Evolutionary conservation across 352 stramenopile species (phyloP).

Genomic region (Globisporangium acanthophoron): DNA sequence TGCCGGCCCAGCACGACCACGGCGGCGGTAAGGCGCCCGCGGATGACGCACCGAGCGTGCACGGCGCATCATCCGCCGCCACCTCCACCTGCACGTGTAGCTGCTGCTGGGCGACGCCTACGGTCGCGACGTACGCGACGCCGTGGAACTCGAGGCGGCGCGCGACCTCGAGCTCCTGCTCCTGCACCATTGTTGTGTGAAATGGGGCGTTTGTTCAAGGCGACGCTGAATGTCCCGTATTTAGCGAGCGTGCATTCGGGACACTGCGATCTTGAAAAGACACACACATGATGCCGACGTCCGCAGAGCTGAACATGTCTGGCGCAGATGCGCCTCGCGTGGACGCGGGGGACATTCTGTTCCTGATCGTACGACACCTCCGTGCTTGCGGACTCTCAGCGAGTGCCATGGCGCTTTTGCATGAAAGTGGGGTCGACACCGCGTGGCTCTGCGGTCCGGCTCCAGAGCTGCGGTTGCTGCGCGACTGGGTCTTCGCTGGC

Average conservation of each 20-base stretch:
- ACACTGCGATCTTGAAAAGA: background rate
- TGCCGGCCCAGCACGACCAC: slow-evolving; percentile 49
- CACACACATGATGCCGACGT: too few species aligned
- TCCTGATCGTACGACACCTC: slow-evolving; percentile 46
- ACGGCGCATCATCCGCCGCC: slow-evolving; percentile 22
- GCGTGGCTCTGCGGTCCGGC: slow-evolving; percentile 51
- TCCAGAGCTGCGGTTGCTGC: slow-evolving; percentile 37
- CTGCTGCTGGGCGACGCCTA: slow-evolving; percentile 48
- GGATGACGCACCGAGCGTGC: background rate
- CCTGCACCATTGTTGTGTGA: background rate
- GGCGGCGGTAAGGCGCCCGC: background rate
- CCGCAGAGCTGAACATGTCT: too few species aligned
- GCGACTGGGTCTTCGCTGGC: slow-evolving; percentile 47
- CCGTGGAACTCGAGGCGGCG: slow-evolving; percentile 65
- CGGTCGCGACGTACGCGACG: slow-evolving; percentile 66
- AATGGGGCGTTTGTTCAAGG: background rate
- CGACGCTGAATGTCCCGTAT: background rate
- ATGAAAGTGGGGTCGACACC: slow-evolving; percentile 50
- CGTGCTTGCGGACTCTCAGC: slow-evolving; percentile 27
- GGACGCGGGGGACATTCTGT: slow-evolving; percentile 31
- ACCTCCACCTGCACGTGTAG: slow-evolving; percentile 66
- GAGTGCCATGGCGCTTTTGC: slow-evolving; percentile 38
- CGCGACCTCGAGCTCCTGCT: slow-evolving; percentile 56
- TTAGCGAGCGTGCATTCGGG: background rate
- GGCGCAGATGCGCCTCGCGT: background rate